A percentile compares a stretch with the other conserved stretches of the same genome.
These are phyloP conservation scores for Flaveria sonorensis DNA, from an alignment of 129 eudicot species.

Conservation along the genomic window DNA sequence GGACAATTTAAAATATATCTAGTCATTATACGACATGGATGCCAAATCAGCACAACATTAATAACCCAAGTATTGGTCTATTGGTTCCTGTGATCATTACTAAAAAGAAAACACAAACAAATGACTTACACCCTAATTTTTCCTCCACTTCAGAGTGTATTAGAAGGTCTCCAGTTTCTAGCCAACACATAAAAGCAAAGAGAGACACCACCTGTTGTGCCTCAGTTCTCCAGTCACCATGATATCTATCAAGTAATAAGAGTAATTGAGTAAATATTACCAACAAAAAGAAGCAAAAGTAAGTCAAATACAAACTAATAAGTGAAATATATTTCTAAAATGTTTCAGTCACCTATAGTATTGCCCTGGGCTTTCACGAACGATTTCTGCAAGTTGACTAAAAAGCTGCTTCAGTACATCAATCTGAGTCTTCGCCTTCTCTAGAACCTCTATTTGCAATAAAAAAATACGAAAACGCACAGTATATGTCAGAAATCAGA, in stretches of 20 bases:
- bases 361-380: constrained; percentile 76
- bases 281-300: not conserved
- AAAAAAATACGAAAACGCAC: not conserved
- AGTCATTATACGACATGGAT: not conserved
- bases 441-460: constrained; percentile 62
- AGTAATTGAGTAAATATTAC: not conserved
- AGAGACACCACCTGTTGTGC: constrained; percentile 77
- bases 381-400: constrained; percentile 63
- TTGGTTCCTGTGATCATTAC: not conserved
- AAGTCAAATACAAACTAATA: not conserved
- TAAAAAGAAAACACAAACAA: not conserved
- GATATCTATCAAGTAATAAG: constrained; percentile 51
- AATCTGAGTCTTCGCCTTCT: constrained; percentile 66
- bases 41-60: not conserved
- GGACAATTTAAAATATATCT: not conserved
- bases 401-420: constrained; percentile 59
- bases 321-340: not conserved
- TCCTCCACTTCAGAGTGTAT: constrained; percentile 79
- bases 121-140: constrained; percentile 68
- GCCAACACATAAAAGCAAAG: constrained; percentile 81
- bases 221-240: constrained; percentile 94
- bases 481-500: not conserved
- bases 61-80: not conserved
- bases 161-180: constrained; percentile 84
- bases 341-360: constrained; percentile 67